Evolutionary conservation across 306 rosid species (phyloP).

Genomic region (Cicer bijugum): DNA sequence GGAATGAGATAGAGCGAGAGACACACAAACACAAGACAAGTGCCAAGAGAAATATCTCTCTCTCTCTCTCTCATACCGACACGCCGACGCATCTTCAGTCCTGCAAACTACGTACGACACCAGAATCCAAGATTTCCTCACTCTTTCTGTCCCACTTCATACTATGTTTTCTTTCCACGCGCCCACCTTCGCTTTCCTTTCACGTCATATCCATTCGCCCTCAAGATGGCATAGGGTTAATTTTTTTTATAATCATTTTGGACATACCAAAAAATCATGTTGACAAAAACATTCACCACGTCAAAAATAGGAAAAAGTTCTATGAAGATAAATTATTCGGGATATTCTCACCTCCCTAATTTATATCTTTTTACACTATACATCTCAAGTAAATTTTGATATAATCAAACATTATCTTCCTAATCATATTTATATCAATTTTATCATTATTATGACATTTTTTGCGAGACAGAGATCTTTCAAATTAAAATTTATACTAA

Average conservation of each 20-base stretch:
- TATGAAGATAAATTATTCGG: no score
- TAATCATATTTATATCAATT: no score
- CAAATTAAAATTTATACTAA: no score
- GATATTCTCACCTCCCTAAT: no score
- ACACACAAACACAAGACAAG: background rate
- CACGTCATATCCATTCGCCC: background rate
- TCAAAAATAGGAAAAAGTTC: no score
- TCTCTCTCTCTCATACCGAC: slow-evolving; percentile 18
- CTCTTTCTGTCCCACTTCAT: slow-evolving; percentile 29
- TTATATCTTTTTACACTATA: no score
- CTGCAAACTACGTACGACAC: slow-evolving; percentile 34
- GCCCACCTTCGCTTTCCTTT: background rate
- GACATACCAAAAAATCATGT: background rate
- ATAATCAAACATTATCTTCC: no score
- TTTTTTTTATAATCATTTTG: no score
- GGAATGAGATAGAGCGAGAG: background rate
- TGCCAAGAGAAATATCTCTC: background rate
- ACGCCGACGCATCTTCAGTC: slow-evolving; percentile 40
- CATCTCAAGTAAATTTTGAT: no score
- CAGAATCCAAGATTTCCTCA: slow-evolving; percentile 14
- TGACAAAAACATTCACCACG: no score
- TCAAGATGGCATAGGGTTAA: background rate
- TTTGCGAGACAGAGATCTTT: no score
- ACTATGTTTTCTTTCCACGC: slow-evolving; percentile 23
- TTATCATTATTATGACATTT: no score